These are phyloP conservation scores for Podospora pseudocomata DNA, from an alignment of 495 filamentous ascomycete genomes.

Conservation along the genomic window DNA sequence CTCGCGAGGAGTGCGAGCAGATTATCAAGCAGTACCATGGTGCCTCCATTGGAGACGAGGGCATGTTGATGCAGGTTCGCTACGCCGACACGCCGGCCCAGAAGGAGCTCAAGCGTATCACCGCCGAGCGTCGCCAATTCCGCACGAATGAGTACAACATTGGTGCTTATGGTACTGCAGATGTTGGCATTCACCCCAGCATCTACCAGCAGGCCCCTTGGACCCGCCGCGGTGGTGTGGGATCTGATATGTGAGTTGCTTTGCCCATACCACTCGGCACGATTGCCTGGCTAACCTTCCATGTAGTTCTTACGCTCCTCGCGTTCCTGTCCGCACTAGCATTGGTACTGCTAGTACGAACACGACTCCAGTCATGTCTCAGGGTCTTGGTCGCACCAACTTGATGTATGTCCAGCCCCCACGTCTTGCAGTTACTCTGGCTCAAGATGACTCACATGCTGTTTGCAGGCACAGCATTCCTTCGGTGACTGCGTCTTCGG, in stretches of 20 bases:
- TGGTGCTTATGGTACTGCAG: constrained; percentile 53
- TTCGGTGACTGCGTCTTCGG: constrained; percentile 34
- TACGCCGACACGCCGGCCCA: constrained; percentile 95
- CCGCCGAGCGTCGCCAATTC: constrained; percentile 86
- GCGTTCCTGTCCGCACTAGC: constrained; percentile 23
- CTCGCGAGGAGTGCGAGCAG: constrained; percentile 79
- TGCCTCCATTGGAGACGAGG: constrained; percentile 62
- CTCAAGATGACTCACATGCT: constrained; percentile 24
- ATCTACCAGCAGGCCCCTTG: constrained; percentile 38
- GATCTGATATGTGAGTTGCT: constrained; percentile 24
- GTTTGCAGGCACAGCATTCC: constrained; percentile 28
- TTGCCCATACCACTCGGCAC: no score
- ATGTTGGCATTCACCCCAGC: constrained; percentile 48
- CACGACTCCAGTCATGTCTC: constrained; percentile 18
- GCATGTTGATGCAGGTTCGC: constrained; percentile 81
- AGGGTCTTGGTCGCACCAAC: constrained; percentile 19
- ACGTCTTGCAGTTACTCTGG: constrained; percentile 2
- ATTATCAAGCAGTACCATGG: constrained; percentile 83
- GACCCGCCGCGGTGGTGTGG: constrained; percentile 31
- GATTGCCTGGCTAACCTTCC: constrained; percentile 15
- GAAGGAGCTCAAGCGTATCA: constrained; percentile 92
- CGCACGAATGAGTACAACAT: constrained; percentile 92
- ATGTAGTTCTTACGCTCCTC: constrained; percentile 28
- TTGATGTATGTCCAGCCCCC: constrained; percentile 27
- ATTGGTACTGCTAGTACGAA: constrained; percentile 17